A percentile compares a stretch with the other conserved stretches of the same genome.
Conservation (phyloP, 352 stramenopile species). For the Phytophthora citrophthora region DNA sequence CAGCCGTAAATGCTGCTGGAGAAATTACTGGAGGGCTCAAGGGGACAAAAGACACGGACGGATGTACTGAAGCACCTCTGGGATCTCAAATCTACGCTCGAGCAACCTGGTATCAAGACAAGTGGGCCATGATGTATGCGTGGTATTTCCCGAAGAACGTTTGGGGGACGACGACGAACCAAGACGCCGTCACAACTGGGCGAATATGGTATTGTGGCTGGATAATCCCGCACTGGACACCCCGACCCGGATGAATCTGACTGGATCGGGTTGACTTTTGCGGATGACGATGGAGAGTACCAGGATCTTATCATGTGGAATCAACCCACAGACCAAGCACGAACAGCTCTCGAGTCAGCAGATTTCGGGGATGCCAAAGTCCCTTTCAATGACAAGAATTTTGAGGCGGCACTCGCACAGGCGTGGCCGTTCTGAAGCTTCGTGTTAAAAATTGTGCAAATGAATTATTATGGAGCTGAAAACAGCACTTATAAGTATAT, state of each 20-base stretch:
- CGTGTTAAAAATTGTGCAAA: too few relatives aligned
- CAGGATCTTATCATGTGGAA: not conserved
- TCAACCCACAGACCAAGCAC: too few relatives aligned
- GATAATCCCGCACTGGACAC: not conserved
- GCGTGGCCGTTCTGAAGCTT: not conserved
- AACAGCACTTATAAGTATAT: too few relatives aligned
- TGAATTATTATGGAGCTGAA: too few relatives aligned
- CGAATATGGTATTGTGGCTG: not conserved
- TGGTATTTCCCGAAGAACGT: too few relatives aligned
- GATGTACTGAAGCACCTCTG: not conserved
- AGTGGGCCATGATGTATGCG: too few relatives aligned
- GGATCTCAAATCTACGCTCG: not conserved
- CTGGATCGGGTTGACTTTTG: not conserved
- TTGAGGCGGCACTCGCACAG: not conserved
- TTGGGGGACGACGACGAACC: too few relatives aligned
- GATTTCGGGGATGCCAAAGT: not conserved
- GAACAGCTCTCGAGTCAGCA: not conserved
- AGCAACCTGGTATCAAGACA: too few relatives aligned
- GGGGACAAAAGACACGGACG: not conserved
- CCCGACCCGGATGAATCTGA: not conserved
- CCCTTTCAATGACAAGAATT: too few relatives aligned
- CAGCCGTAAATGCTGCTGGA: not conserved
- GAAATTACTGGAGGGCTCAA: not conserved
- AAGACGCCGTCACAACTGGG: too few relatives aligned
- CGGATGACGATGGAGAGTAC: not conserved